Base-by-base conservation (phyloP, 805 yeast genomes). In the Nematodospora valgi region DNA sequence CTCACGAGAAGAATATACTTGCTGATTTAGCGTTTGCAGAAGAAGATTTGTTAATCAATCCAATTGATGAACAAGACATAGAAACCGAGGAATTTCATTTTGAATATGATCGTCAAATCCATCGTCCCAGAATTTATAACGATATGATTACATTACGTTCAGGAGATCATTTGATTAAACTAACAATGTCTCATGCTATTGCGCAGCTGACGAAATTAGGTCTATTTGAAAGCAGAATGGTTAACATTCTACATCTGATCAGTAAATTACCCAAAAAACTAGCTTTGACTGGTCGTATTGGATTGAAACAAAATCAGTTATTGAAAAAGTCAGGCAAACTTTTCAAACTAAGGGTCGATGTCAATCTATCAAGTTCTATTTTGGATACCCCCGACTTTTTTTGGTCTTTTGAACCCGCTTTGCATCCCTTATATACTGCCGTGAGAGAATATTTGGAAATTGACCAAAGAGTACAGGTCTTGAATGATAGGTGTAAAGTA, bases 371-470 rank as follows among this genome's bases (percentile, higher is more conserved):
- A 4, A 86, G 96, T 8, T 86, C 86, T 44, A 88, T 93, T 15
- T 68, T 93, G 35, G 98, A 93, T 52, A 88, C 96, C 0, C 98
- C 98, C 0, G 96, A 87, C 43, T 88, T 86, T 52, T 93, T 93
- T 58, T 93, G 98, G 98, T 85, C 89, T 20, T 33, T 74, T 43
- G 98, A 93, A 60, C 98, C 98, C 4, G 89, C 95, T 24, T 71
- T 93, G 45, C 95, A 91, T 55, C 98, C 98, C 3, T 65, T 93
- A 27, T 93, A 93, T 58, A 70, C 72, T 23, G 97, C 97, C 2
- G 80, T 89, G 38, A 65, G 96, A 39, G 96, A 93, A 45, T 93
- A 93, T 51, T 64, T 93, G 38, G 98, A 93, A 59, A 89, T 93
- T 43, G 97, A 91, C 54, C 96, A 86, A 59, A 67, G 98, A 35